These are phyloP conservation scores for Berberis vulgaris DNA, from an alignment of 164 flowering plant genomes.

Conservation along the genomic window DNA sequence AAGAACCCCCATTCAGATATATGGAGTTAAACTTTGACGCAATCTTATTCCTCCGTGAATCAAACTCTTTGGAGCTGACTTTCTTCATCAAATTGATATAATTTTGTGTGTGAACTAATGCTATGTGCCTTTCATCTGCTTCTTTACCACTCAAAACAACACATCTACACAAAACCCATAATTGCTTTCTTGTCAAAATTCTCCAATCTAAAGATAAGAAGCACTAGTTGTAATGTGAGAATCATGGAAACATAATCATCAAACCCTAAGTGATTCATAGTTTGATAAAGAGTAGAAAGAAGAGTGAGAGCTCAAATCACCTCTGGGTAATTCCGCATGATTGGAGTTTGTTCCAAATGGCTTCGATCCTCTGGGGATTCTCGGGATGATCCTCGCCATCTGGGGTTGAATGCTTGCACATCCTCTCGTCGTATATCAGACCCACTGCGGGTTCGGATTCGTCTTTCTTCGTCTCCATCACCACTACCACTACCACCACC, in stretches of 20 bases:
- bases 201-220: constrained; percentile 5
- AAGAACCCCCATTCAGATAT: constrained; percentile 77
- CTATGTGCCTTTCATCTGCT: constrained; percentile 59
- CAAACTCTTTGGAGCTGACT: constrained; percentile 51
- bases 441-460: constrained; percentile 38
- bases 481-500: too few relatives aligned
- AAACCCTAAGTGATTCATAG: background rate
- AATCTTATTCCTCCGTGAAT: constrained; percentile 39
- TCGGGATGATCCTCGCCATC: constrained; percentile 63
- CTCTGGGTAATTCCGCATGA: constrained; percentile 49
- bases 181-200: too few relatives aligned
- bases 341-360: constrained; percentile 64
- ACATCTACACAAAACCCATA: constrained; percentile 37
- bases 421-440: constrained; percentile 72
- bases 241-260: background rate
- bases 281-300: background rate
- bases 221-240: background rate
- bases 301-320: constrained; percentile 16
- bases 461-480: too few relatives aligned
- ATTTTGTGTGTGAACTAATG: constrained; percentile 55
- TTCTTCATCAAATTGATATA: constrained; percentile 60
- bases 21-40: constrained; percentile 71
- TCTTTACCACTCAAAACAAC: constrained; percentile 64
- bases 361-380: constrained; percentile 59
- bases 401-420: constrained; percentile 64